Evolutionary conservation across 805 yeast species (phyloP), one percentile per base, ranked within the genome.

Genomic region (Ogataea chonburiensis): DNA sequence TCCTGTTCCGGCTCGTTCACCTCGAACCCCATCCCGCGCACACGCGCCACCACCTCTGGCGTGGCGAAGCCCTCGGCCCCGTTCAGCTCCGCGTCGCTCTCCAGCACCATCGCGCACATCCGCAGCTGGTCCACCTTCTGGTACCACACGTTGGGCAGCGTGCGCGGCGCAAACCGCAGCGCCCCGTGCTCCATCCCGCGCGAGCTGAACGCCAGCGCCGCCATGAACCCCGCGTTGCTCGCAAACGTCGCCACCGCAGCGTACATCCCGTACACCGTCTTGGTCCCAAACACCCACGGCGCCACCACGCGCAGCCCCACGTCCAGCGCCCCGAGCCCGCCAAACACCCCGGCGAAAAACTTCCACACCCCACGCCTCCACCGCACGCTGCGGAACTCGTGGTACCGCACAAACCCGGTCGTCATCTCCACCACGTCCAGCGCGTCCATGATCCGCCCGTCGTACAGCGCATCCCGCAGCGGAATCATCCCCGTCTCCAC

Each of bases 101-200:
- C 86, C 20, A 83, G 70, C 20, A 82, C 69, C 47, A 73, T 70
- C 1, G 83, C 65, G 28, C 81, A 70, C 79, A 85, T 77, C 42
- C 73, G 61, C 68, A 84, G 67, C 53, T 83, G 86, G 47, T 80
- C 85, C 14, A 80, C 73, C 55, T 79, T 84, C 39, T 66, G 61
- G 52, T 67, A 79, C 79, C 87, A 79, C 45, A 75, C 70, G 18
- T 71, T 66, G 36, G 81, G 78, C 37, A 79, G 70, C 0, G 84
- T 77, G 4, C 86, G 86, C 43, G 70, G 70, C 31, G 69, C 72
- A 80, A 86, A 85, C 30, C 75, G 68, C 41, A 81, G 63, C 14
- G 78, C 72, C 10, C 75, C 74, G 13, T 70, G 67, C 21, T 68
- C 68, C 31, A 70, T 60, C 12, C 75, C 75, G 11, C 72, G 70